phyloP scores from a whole-genome alignment of 257 asterid genomes.

The Solanum medicagineum region DNA sequence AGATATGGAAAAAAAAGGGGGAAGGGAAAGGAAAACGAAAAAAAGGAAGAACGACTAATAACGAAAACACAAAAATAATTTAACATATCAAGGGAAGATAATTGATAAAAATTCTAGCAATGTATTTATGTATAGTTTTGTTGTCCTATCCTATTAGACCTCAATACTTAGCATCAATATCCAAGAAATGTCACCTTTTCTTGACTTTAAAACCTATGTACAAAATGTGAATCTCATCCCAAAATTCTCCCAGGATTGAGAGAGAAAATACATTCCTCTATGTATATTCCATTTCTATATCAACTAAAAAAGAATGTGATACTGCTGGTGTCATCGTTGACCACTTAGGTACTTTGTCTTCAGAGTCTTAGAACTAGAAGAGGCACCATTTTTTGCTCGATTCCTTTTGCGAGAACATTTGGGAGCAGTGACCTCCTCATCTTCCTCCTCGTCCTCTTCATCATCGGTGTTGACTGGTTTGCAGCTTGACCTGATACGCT shows the following conservation, averaged over 20 bases:
- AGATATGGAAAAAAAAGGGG: no score
- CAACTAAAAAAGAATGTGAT: neutral
- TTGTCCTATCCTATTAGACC: neutral
- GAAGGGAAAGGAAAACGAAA: neutral
- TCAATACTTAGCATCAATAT: neutral
- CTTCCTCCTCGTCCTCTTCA: neutral
- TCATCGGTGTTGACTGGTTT: conserved; percentile 9
- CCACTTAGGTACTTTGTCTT: neutral
- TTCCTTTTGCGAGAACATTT: neutral
- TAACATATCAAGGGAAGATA: no score
- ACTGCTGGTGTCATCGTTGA: neutral
- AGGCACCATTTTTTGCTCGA: neutral
- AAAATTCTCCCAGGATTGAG: neutral
- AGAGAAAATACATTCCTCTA: neutral
- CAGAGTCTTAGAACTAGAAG: neutral
- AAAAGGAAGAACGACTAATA: no score
- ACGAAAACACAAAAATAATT: no score
- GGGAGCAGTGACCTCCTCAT: neutral
- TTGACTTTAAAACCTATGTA: neutral
- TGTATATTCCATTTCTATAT: neutral
- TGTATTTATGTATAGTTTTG: neutral
- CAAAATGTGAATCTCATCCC: neutral
- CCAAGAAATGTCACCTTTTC: neutral
- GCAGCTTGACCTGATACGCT: neutral
- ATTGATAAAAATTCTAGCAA: neutral